phyloP scores from a whole-genome alignment of 805 yeast species.

The Schwanniomyces vanrijiae region DNA sequence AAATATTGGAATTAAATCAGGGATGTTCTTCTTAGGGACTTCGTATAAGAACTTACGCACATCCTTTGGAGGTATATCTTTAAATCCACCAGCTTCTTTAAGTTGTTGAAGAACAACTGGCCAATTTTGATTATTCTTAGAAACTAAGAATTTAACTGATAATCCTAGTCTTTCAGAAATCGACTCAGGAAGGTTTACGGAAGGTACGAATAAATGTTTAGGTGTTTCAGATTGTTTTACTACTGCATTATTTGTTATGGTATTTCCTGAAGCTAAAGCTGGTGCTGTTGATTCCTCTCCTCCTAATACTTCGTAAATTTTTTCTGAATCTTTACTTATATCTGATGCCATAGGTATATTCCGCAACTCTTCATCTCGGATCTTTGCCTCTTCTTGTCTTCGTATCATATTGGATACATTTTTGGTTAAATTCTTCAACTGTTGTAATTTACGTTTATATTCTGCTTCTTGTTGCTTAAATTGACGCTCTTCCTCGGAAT shows the following conservation, averaged over 20 bases:
- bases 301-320: constrained; percentile 11
- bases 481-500: constrained; percentile 20
- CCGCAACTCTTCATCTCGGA: constrained; percentile 13
- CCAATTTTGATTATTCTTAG: constrained; percentile 47
- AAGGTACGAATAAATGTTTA: constrained; percentile 14
- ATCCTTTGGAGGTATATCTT: constrained; percentile 29
- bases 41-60: constrained; percentile 33
- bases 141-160: constrained; percentile 38
- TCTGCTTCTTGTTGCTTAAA: constrained; percentile 19
- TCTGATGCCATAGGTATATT: constrained; percentile 19
- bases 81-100: constrained; percentile 34
- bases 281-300: background rate
- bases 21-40: constrained; percentile 42
- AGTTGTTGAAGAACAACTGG: constrained; percentile 42
- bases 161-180: constrained; percentile 39
- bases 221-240: background rate
- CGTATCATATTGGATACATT: constrained; percentile 24
- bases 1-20: constrained; percentile 30
- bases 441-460: constrained; percentile 22
- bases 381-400: constrained; percentile 16
- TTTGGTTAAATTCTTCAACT: constrained; percentile 29
- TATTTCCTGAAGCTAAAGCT: background rate
- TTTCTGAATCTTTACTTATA: constrained; percentile 10
- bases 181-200: constrained; percentile 33
- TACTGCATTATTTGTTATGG: background rate